Base-by-base conservation (phyloP, 805 yeast genomes). In the Metschnikowia henanensis region DNA sequence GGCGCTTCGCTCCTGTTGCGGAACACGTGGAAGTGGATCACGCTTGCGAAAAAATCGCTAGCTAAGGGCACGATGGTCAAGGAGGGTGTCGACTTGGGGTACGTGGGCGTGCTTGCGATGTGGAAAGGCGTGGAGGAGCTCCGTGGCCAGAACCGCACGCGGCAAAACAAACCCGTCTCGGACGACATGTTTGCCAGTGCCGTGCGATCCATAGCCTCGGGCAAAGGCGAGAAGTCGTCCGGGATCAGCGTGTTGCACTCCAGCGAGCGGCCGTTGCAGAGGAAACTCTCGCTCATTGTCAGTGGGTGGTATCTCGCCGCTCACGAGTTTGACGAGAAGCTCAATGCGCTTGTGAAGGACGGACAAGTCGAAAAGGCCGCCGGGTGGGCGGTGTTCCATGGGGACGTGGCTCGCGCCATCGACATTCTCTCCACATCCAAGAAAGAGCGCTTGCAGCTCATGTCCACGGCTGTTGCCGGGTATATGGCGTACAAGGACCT, bases 331-430 rank as follows among this genome's bases (percentile, higher is more conserved):
- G 95, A 90, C 51, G 81, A 77, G 30, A 81, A 84, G 49, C 74
- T 87, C 30, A 65, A 67, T 18, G 70, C 72, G 31, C 70, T 92
- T 31, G 79, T 83, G 18, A 62, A 67, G 0, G 62, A 68, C 13
- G 90, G 86, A 0, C 76, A 79, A 46, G 77, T 77, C 49, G 96
- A 90, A 49, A 83, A 92, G 59, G 98, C 99, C 0, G 99, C 97
- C 1, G 98, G 95, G 0, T 88, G 96, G 95, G 97, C 97, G 0
- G 91, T 90, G 0, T 92, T 92, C 62, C 92, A 88, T 59, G 97
- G 96, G 6, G 87, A 90, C 61, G 86, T 92, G 2, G 75, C 79
- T 2, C 75, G 81, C 38, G 96, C 97, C 0, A 86, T 91, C 4
- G 81, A 80, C 33, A 84, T 89, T n/a, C 68, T 92, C 41, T 80